Conservation (phyloP, 345 rosid species). For the Arabidopsis arenosa region DNA sequence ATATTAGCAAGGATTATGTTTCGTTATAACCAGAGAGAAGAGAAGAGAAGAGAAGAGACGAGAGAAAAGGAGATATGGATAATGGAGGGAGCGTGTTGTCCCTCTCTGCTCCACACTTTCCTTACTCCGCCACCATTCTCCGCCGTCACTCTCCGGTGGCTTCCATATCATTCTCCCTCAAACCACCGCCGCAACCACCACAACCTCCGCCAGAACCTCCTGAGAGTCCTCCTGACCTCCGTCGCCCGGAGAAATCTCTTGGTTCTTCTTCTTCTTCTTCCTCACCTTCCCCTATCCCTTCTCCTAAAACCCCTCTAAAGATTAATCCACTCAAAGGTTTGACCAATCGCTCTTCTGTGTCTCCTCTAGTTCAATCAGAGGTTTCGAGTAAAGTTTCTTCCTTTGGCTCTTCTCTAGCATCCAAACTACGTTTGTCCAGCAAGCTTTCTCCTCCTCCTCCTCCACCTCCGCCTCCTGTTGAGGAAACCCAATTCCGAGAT, state of each 20-base stretch:
- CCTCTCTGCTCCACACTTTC: slow-evolving; percentile 51
- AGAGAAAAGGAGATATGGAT: slow-evolving; percentile 27
- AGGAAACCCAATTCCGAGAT: slow-evolving; percentile 37
- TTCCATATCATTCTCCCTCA: slow-evolving; percentile 57
- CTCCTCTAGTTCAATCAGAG: slow-evolving; percentile 36
- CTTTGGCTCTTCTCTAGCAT: slow-evolving; percentile 54
- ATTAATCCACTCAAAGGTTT: slow-evolving; percentile 66
- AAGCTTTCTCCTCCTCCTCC: slow-evolving; percentile 65
- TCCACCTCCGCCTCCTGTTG: slow-evolving; percentile 27
- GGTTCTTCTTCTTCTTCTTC: slow-evolving; percentile 37
- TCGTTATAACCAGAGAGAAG: slow-evolving; percentile 9
- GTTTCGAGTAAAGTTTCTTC: slow-evolving; percentile 34
- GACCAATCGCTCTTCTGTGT: slow-evolving; percentile 34
- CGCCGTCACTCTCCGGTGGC: slow-evolving; percentile 38
- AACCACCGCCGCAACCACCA: slow-evolving; percentile 47
- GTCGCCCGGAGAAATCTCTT: slow-evolving; percentile 63
- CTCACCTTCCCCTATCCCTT: slow-evolving; percentile 17
- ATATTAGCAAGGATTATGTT: not conserved
- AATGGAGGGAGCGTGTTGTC: slow-evolving; percentile 52
- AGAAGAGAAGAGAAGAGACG: not conserved
- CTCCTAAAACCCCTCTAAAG: slow-evolving; percentile 47
- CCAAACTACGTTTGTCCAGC: slow-evolving; percentile 78
- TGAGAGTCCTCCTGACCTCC: slow-evolving; percentile 49
- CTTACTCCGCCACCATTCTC: slow-evolving; percentile 40
- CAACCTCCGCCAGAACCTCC: slow-evolving; percentile 47